Evolutionary conservation across 2,329 filamentous ascomycete genomes (phyloP).

Genomic region (Bertia moriformis): DNA sequence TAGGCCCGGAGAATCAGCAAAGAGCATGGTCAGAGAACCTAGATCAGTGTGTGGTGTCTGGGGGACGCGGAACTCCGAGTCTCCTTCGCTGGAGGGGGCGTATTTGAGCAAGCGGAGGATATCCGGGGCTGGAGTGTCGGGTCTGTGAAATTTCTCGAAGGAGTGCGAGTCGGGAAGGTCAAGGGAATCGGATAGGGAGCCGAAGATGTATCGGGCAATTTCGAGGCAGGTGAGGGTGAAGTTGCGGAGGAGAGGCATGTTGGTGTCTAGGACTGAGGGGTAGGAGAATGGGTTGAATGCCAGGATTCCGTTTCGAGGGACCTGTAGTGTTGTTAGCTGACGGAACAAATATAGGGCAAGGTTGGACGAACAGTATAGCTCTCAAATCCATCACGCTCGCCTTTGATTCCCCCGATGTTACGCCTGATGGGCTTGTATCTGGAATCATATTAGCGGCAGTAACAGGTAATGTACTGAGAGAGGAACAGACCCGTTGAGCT

Average conservation of each 20-base stretch:
- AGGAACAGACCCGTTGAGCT: too few species aligned
- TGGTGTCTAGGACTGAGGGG: background rate
- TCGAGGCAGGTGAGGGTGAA: background rate
- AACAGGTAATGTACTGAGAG: background rate
- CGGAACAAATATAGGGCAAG: background rate
- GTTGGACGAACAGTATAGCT: background rate
- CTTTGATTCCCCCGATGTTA: too few species aligned
- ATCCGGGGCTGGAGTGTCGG: conserved; percentile 6
- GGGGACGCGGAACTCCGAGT: conserved; percentile 6
- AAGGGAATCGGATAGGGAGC: background rate
- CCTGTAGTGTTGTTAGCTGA: background rate
- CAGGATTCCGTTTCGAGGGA: background rate
- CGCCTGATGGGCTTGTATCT: background rate
- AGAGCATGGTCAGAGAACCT: conserved; percentile 20
- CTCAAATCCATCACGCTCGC: background rate
- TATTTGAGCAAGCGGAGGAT: conserved; percentile 11
- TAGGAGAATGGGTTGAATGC: background rate
- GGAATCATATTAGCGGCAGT: background rate
- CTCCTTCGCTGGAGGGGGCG: conserved; percentile 10
- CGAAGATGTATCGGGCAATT: background rate
- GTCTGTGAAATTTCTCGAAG: conserved; percentile 6
- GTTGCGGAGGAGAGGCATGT: background rate
- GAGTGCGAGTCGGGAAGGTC: background rate
- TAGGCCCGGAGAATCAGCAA: conserved; percentile 21
- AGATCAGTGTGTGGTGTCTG: conserved; percentile 20